Percentiles rank a stretch among this genome's conserved stretches.
These are phyloP conservation scores for Hortiboletus campestris DNA, from an alignment of 768 basidiomycete species.

Conservation along the genomic window DNA sequence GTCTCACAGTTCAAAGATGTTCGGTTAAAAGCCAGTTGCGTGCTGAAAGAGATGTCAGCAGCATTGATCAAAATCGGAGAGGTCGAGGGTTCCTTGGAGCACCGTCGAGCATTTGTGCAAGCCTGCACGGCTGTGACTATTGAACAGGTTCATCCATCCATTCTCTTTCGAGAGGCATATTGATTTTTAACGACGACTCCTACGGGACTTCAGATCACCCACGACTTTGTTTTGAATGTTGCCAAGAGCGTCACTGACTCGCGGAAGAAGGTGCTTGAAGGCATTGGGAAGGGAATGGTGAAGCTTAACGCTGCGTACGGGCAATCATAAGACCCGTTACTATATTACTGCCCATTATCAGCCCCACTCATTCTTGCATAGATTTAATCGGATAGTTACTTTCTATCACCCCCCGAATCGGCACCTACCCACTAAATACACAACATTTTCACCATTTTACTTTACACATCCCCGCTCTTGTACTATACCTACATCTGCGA, in stretches of 20 bases:
- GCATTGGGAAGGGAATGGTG: slow-evolving; percentile 66
- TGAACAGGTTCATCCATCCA: slow-evolving; percentile 31
- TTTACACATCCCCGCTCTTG: no score
- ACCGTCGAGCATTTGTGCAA: slow-evolving; percentile 50
- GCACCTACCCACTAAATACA: no score
- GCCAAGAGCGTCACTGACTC: slow-evolving; percentile 68
- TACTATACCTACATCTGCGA: no score
- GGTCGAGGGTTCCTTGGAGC: slow-evolving; percentile 49
- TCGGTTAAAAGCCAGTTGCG: slow-evolving; percentile 48
- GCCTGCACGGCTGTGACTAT: slow-evolving; percentile 44
- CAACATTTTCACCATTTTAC: no score
- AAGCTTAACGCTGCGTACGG: slow-evolving; percentile 47
- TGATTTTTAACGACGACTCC: background rate
- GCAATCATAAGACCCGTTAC: slow-evolving; percentile 17
- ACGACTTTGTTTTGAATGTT: slow-evolving; percentile 58
- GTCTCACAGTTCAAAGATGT: slow-evolving; percentile 64
- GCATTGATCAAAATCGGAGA: slow-evolving; percentile 51
- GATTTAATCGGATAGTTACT: slow-evolving; percentile 2
- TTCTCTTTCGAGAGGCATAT: background rate
- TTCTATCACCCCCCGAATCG: background rate
- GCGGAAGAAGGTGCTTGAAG: slow-evolving; percentile 69
- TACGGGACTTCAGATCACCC: slow-evolving; percentile 48
- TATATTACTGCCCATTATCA: slow-evolving; percentile 9
- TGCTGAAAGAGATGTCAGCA: slow-evolving; percentile 58
- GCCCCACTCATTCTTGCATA: slow-evolving; percentile 32